These are phyloP conservation scores for Sonneratia caseolaris DNA, from an alignment of 345 rosid genomes.

Conservation along the genomic window DNA sequence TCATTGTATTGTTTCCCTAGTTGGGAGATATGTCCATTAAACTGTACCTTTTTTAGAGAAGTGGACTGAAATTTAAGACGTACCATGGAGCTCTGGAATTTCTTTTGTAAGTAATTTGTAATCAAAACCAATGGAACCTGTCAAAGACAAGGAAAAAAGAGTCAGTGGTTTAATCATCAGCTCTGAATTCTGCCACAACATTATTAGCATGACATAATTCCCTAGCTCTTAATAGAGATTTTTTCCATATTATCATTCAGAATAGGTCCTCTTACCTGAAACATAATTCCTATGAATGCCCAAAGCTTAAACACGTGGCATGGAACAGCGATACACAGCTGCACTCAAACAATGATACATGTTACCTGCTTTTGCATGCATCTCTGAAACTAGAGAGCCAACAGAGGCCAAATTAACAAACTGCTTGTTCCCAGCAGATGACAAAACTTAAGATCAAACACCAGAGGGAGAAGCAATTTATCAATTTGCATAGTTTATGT, in stretches of 20 bases:
- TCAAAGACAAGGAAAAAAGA: slow-evolving; percentile 4
- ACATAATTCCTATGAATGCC: slow-evolving; percentile 94
- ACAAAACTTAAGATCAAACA: background rate
- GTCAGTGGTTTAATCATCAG: background rate
- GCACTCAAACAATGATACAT: slow-evolving; percentile 6
- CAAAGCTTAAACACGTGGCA: slow-evolving; percentile 86
- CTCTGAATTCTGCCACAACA: background rate
- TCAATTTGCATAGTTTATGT: background rate
- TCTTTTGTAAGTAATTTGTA: slow-evolving; percentile 66
- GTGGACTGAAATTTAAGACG: slow-evolving; percentile 2
- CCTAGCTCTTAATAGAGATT: background rate
- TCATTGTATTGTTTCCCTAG: background rate
- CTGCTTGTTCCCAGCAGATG: background rate
- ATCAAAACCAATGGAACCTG: slow-evolving; percentile 88
- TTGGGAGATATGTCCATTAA: too few relatives aligned
- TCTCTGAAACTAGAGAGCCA: background rate
- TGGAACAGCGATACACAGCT: slow-evolving; percentile 96
- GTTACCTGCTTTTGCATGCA: background rate
- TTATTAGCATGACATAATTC: background rate
- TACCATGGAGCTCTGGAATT: slow-evolving; percentile 77
- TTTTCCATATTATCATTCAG: background rate
- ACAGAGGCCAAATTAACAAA: background rate
- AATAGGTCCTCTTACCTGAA: slow-evolving; percentile 52
- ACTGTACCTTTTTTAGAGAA: too few relatives aligned
- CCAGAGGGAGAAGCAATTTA: background rate